Evolutionary conservation across 495 filamentous ascomycete genomes (phyloP).

Genomic region (Penicillium dipodomyicola): DNA sequence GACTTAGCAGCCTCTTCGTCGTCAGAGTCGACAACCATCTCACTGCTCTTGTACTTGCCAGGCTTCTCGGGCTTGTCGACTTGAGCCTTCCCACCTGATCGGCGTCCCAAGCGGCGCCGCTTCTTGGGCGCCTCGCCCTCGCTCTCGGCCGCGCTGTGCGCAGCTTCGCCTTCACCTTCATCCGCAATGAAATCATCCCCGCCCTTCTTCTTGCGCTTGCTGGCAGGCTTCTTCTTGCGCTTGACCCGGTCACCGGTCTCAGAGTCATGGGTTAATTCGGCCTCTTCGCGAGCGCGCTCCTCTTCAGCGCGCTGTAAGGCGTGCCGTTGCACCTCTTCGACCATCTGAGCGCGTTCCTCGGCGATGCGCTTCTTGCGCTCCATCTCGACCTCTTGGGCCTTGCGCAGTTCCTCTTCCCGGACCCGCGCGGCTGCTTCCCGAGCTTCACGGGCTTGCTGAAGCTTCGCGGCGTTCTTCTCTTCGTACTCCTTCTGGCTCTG

Average conservation of each 20-base stretch:
- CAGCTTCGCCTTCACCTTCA: constrained; percentile 22
- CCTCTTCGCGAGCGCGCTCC: constrained; percentile 63
- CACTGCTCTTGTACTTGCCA: constrained; percentile 74
- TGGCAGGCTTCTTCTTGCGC: constrained; percentile 58
- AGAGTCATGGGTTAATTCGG: constrained; percentile 69
- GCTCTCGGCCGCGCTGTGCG: constrained; percentile 29
- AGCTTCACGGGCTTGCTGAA: constrained; percentile 68
- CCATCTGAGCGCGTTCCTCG: constrained; percentile 75
- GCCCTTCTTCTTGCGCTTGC: constrained; percentile 68
- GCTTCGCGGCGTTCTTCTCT: constrained; percentile 81
- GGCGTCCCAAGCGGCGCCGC: constrained; percentile 49
- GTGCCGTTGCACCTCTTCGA: constrained; percentile 69
- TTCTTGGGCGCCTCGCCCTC: constrained; percentile 47
- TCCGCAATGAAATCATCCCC: constrained; percentile 28
- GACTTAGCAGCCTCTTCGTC: constrained; percentile 40
- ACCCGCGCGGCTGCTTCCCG: constrained; percentile 73
- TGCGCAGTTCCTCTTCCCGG: constrained; percentile 68
- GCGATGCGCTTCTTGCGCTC: constrained; percentile 74
- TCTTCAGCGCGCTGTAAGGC: constrained; percentile 70
- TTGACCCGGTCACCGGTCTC: constrained; percentile 77
- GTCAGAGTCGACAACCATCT: constrained; percentile 76
- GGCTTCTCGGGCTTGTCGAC: constrained; percentile 13
- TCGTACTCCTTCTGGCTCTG: constrained; percentile 88
- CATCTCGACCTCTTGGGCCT: constrained; percentile 60
- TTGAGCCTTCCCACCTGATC: constrained; percentile 58